phyloP scores from a whole-genome alignment of 768 basidiomycete species.

The Mycena polygramma region DNA sequence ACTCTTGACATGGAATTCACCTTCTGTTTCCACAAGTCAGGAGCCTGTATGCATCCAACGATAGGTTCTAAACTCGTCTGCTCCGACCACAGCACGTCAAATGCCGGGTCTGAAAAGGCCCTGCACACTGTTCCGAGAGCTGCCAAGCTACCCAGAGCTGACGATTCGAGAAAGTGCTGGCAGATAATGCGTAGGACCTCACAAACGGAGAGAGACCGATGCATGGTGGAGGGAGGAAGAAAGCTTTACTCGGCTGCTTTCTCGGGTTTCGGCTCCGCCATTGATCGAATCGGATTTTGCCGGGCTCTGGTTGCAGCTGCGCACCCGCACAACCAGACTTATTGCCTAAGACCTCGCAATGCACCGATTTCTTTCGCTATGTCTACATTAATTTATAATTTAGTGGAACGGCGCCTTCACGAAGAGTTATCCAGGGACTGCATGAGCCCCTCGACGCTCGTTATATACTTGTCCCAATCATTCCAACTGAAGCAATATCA shows the following conservation, averaged over 20 bases:
- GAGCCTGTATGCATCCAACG: not conserved
- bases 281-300: too few relatives aligned
- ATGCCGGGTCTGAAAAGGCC: not conserved
- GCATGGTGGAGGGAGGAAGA: not conserved
- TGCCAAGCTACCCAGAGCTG: not conserved
- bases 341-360: too few relatives aligned
- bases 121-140: not conserved
- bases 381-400: not conserved
- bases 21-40: not conserved
- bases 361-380: too few relatives aligned
- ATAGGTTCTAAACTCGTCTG: not conserved
- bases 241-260: too few relatives aligned
- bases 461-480: slow-evolving; percentile 36
- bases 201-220: not conserved
- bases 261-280: too few relatives aligned
- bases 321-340: too few relatives aligned
- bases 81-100: not conserved
- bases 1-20: not conserved
- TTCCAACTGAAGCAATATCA: slow-evolving; percentile 28
- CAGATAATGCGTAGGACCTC: not conserved
- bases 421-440: slow-evolving; percentile 15
- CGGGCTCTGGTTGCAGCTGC: too few relatives aligned
- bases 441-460: slow-evolving; percentile 32
- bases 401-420: not conserved
- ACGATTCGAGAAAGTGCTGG: not conserved